These are phyloP conservation scores for Eragrostis curvula DNA, from an alignment of 176 grass and related monocot species.

Conservation along the genomic window DNA sequence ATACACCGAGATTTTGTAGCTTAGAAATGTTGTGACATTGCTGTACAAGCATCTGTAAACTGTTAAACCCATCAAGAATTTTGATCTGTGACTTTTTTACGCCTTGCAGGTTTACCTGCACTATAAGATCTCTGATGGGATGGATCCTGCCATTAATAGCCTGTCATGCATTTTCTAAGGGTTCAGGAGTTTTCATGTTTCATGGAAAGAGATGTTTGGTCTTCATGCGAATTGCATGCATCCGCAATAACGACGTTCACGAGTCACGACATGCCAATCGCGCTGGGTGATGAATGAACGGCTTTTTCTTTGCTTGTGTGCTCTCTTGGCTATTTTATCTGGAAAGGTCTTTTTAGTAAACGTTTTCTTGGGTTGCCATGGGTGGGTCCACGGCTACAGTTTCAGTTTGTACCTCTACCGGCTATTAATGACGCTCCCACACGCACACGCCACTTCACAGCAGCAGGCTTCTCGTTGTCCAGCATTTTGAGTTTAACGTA, in stretches of 20 bases:
- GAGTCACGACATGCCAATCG: constrained; percentile 13
- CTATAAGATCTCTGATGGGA: background rate
- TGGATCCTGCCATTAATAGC: background rate
- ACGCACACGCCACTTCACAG: too few species aligned
- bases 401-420: background rate
- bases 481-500: too few species aligned
- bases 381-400: background rate
- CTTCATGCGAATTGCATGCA: constrained; percentile 20
- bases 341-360: background rate
- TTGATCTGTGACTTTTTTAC: background rate
- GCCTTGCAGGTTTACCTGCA: background rate
- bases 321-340: background rate
- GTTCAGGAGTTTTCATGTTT: background rate
- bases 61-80: background rate
- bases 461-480: too few species aligned
- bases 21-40: constrained; percentile 25
- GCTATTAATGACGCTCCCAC: too few species aligned
- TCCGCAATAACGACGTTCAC: background rate
- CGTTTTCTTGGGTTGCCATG: background rate
- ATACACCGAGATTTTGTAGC: constrained; percentile 44
- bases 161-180: background rate
- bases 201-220: background rate
- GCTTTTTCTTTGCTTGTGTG: constrained; percentile 17
- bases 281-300: background rate
- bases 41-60: constrained; percentile 21